Evolutionary conservation across 768 basidiomycete species (phyloP).

Genomic region (Agrocybe pediades): DNA sequence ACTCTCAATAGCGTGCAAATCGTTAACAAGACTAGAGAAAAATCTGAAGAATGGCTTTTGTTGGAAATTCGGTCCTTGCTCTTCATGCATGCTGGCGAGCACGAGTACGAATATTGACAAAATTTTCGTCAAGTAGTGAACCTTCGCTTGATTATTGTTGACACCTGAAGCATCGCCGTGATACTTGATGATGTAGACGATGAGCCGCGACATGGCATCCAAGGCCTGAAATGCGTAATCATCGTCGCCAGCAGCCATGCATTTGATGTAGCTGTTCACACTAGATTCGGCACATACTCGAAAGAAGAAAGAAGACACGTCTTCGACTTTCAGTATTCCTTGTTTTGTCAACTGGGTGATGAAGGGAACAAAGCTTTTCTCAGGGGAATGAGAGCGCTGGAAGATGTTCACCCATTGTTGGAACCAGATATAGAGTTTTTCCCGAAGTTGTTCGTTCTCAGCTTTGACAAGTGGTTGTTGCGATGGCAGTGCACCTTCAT

Average conservation of each 20-base stretch:
- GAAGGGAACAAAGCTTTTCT: constrained; percentile 94
- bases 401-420: constrained; percentile 97
- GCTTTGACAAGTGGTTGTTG: constrained; percentile 50
- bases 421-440: constrained; percentile 79
- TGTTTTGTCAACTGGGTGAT: constrained; percentile 97
- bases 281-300: constrained; percentile 95
- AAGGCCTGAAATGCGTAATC: constrained; percentile 87
- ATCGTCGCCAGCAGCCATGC: constrained; percentile 69
- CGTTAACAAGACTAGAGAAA: constrained; percentile 94
- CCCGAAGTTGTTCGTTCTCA: constrained; percentile 74
- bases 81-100: constrained; percentile 92
- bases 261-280: constrained; percentile 85
- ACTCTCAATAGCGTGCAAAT: constrained; percentile 83
- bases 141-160: constrained; percentile 93
- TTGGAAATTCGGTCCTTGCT: constrained; percentile 88
- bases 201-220: constrained; percentile 93
- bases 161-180: constrained; percentile 94
- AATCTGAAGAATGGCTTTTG: constrained; percentile 99
- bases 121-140: constrained; percentile 96
- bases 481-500: constrained; percentile 16
- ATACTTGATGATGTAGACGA: constrained; percentile 99
- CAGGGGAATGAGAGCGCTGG: constrained; percentile 86
- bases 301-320: constrained; percentile 97
- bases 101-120: constrained; percentile 96
- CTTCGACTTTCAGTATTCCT: constrained; percentile 94